Conservation (phyloP, 164 flowering plant genomes). For the Berberis thunbergii region DNA sequence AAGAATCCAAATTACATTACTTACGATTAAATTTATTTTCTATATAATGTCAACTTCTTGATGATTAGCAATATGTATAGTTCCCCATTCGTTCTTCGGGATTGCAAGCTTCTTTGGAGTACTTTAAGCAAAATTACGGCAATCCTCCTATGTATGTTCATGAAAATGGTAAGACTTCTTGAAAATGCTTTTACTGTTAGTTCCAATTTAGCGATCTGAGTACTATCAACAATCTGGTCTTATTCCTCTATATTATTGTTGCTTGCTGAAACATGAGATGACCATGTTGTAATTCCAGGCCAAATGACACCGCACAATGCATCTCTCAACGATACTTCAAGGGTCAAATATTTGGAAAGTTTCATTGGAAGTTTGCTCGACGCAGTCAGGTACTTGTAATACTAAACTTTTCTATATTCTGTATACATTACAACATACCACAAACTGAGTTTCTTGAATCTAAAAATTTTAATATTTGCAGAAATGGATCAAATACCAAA, state of each 20-base stretch:
- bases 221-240: too few relatives aligned
- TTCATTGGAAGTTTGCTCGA: constrained; percentile 28
- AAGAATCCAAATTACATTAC: constrained; percentile 4
- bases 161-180: constrained; percentile 26
- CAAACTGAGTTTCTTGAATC: too few relatives aligned
- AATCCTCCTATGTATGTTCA: constrained; percentile 43
- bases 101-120: constrained; percentile 32
- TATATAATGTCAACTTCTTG: not conserved
- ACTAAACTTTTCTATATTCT: too few relatives aligned
- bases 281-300: constrained; percentile 15
- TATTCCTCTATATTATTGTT: not conserved
- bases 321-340: constrained; percentile 22
- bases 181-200: too few relatives aligned
- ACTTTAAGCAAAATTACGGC: constrained; percentile 47
- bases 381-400: constrained; percentile 26
- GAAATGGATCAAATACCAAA: too few relatives aligned
- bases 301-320: constrained; percentile 13
- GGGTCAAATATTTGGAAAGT: constrained; percentile 25
- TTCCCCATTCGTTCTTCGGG: constrained; percentile 25
- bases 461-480: too few relatives aligned
- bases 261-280: not conserved
- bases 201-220: too few relatives aligned
- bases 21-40: not conserved
- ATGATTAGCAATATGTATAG: constrained; percentile 9
- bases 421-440: too few relatives aligned